Percentiles rank a stretch among this genome's conserved stretches.
These are phyloP conservation scores for Lophiotrema nucula DNA, from an alignment of 495 filamentous ascomycete species.

Conservation along the genomic window DNA sequence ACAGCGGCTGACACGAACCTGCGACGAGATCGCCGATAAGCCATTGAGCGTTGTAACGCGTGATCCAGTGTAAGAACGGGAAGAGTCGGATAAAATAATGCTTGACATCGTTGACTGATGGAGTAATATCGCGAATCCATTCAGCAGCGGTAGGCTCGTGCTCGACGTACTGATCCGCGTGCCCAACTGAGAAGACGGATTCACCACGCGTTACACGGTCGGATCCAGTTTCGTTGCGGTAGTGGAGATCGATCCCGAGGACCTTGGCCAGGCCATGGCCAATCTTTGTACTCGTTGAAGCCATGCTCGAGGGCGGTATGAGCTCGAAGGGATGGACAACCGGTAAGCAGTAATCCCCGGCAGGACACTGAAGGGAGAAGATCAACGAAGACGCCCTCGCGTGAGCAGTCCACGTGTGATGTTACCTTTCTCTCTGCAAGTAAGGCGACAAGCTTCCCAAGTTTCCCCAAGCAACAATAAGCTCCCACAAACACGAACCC, in stretches of 20 bases:
- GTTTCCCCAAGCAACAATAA: conserved; percentile 23
- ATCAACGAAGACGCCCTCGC: neutral
- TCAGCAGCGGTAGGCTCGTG: conserved; percentile 72
- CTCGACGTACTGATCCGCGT: conserved; percentile 80
- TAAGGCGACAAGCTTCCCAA: conserved; percentile 17
- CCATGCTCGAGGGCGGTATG: conserved; percentile 34
- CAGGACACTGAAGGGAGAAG: neutral
- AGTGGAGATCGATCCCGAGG: conserved; percentile 81
- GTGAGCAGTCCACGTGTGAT: conserved; percentile 1
- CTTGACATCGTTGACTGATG: conserved; percentile 52
- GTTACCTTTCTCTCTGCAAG: neutral
- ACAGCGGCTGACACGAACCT: conserved; percentile 52
- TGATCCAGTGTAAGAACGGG: conserved; percentile 86
- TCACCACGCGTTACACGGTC: conserved; percentile 67
- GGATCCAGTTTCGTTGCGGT: conserved; percentile 43
- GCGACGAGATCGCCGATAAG: conserved; percentile 84
- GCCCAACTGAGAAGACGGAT: conserved; percentile 73
- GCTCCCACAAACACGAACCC: conserved; percentile 16
- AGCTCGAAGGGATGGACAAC: neutral
- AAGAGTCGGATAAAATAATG: conserved; percentile 70
- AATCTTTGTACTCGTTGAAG: conserved; percentile 52
- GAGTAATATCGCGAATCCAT: conserved; percentile 64
- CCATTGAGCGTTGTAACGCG: conserved; percentile 86
- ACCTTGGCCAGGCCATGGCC: conserved; percentile 74
- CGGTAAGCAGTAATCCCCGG: conserved; percentile 6